Base-by-base conservation (phyloP, 768 basidiomycete genomes). In the Boletus pseudopeckii region DNA sequence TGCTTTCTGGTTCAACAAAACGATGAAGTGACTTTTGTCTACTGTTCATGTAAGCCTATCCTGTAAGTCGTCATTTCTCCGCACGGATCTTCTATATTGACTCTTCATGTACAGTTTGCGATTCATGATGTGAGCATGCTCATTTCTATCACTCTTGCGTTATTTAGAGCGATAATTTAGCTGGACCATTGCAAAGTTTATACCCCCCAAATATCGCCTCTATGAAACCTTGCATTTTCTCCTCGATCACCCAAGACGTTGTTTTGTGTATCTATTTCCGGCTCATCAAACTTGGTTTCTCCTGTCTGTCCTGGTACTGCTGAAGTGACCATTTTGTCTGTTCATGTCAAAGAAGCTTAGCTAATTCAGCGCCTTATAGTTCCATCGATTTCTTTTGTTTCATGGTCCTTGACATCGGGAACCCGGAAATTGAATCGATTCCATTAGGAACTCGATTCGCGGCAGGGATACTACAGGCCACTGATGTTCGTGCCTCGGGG, bases 281-380 rank as follows among this genome's bases (percentile, higher is more conserved):
- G 85, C 92, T 0, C 91, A 94, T 63, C 94, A 97, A 65, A 97
- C 94, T 4, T 93, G 92, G 91, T 90, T 96, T 60, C 80, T 97
- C 6, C 56, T 92, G 2, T 79, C 81, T 1, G 68, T 95, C 22
- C 76, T 97, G 22, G 36, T 89, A 4, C 58, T 74, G 0, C 72
- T 96, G 34, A 92, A 83, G 92, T 93, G 63, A 48, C 7, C 10
- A 2, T 32, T 28, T 10, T 24, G 36, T 30, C 28, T 39, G 5
- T 33, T 17, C 28, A 4, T 34, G 18, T 26, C 36, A 26, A 34
- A 18, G 26, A 48, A 38, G 2, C 15, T 41, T 33, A n/a, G 39
- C 47, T 57, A 40, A 51, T 36, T 20, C n/a, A 6, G 7, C 36
- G 15, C 36, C 11, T 32, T 39, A 37, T 53, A 94, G 92, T 39